Conservation (phyloP, 768 basidiomycete genomes). For the Pleurotus sapidus region DNA sequence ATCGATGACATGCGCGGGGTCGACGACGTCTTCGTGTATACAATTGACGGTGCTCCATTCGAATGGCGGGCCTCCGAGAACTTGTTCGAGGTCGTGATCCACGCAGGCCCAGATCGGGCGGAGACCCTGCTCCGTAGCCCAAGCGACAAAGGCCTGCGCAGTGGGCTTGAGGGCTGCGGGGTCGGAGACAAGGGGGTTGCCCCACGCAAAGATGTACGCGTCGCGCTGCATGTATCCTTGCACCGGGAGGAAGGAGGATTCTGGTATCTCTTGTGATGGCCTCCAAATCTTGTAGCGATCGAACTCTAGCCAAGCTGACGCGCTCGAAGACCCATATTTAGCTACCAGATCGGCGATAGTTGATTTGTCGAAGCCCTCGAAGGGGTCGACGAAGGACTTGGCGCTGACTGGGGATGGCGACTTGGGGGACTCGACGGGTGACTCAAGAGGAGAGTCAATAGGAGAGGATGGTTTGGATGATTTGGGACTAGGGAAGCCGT, state of each 20-base stretch:
- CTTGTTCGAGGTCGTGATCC: slow-evolving; percentile 46
- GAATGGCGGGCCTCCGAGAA: slow-evolving; percentile 42
- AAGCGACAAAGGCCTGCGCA: slow-evolving; percentile 41
- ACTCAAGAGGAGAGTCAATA: background rate
- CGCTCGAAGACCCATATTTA: slow-evolving; percentile 62
- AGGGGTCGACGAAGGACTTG: slow-evolving; percentile 2
- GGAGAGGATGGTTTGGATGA: background rate
- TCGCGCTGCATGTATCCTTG: slow-evolving; percentile 56
- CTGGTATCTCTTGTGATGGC: slow-evolving; percentile 22
- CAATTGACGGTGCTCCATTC: slow-evolving; percentile 61
- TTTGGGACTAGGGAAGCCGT: slow-evolving; percentile 6
- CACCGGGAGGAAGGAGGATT: slow-evolving; percentile 44
- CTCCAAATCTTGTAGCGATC: slow-evolving; percentile 52
- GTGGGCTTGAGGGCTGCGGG: slow-evolving; percentile 30
- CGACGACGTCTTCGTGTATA: slow-evolving; percentile 59
- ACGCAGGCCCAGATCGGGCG: slow-evolving; percentile 63
- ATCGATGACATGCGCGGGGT: slow-evolving; percentile 43
- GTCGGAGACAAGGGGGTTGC: slow-evolving; percentile 55
- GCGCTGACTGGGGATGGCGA: background rate
- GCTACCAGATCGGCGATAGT: slow-evolving; percentile 54
- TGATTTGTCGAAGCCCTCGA: slow-evolving; percentile 20
- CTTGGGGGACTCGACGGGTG: background rate
- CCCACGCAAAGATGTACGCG: slow-evolving; percentile 59
- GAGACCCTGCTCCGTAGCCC: slow-evolving; percentile 39
- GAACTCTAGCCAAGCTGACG: slow-evolving; percentile 71